A percentile compares a stretch with the other conserved stretches of the same genome.
Conservation (phyloP, 2,329 filamentous ascomycete genomes). For the Aspergillus pseudonomiae region DNA sequence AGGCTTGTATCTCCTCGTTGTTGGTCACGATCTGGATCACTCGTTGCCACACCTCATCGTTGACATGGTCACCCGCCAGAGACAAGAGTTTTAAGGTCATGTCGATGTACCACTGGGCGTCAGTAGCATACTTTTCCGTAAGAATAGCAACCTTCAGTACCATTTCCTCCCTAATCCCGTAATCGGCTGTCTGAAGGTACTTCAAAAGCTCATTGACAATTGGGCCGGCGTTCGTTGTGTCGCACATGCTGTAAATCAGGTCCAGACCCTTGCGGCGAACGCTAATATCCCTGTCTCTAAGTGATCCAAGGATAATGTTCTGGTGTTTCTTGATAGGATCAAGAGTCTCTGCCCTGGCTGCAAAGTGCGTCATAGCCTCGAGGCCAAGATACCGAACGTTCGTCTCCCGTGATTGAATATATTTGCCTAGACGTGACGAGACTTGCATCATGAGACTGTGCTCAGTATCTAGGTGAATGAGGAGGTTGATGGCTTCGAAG, state of each 20-base stretch:
- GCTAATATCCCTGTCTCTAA: conserved; percentile 95
- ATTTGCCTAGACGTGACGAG: conserved; percentile 84
- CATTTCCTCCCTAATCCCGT: conserved; percentile 98
- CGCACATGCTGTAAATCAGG: conserved; percentile 98
- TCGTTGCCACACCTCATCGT: conserved; percentile 98
- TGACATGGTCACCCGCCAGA: conserved; percentile 97
- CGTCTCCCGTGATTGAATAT: conserved; percentile 95
- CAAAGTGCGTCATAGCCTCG: conserved; percentile 97
- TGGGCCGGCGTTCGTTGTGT: conserved; percentile 87
- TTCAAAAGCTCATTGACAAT: conserved; percentile 93
- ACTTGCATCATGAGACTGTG: conserved; percentile 95
- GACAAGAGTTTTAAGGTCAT: conserved; percentile 92
- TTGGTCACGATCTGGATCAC: conserved; percentile 99
- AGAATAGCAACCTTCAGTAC: conserved; percentile 97
- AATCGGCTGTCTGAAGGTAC: conserved; percentile 95
- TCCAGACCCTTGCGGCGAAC: conserved; percentile 94
- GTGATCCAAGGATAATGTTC: conserved; percentile 88
- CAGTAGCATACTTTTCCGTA: conserved; percentile 97
- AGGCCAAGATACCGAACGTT: conserved; percentile 95
- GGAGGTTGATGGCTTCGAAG: conserved; percentile 97
- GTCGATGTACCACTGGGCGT: conserved; percentile 99
- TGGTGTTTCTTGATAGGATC: conserved; percentile 99
- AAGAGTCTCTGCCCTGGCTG: conserved; percentile 87
- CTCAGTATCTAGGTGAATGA: conserved; percentile 96
- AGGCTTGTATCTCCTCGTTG: conserved; percentile 96